Evolutionary conservation across 2,329 filamentous ascomycete species (phyloP).

Genomic region (Ophiostoma fasciatum): DNA sequence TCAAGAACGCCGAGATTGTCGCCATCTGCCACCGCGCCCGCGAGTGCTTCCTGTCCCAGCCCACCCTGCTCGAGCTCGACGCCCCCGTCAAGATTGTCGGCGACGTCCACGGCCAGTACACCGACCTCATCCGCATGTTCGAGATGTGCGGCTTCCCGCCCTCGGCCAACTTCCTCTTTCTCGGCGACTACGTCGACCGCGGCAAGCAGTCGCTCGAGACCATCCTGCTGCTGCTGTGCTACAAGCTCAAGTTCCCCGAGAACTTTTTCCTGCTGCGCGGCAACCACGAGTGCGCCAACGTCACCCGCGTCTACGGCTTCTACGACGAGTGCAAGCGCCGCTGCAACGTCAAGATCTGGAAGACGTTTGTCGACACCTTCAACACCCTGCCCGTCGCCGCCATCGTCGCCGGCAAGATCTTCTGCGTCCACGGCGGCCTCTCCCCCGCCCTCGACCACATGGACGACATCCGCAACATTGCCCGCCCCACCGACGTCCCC

Average conservation of each 20-base stretch:
- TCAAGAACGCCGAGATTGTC: constrained; percentile 95
- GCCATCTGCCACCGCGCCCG: constrained; percentile 82
- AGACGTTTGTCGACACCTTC: constrained; percentile 93
- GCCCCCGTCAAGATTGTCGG: constrained; percentile 97
- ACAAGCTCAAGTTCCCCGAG: constrained; percentile 93
- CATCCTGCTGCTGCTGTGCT: constrained; percentile 81
- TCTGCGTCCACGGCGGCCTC: constrained; percentile 89
- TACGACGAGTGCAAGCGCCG: constrained; percentile 96
- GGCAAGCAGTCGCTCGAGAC: constrained; percentile 95
- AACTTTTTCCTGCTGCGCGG: constrained; percentile 93
- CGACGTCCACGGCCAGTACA: constrained; percentile 93
- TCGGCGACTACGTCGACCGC: constrained; percentile 92
- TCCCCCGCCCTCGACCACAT: constrained; percentile 88
- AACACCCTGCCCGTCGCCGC: constrained; percentile 89
- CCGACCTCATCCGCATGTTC: constrained; percentile 89
- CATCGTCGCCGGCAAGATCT: constrained; percentile 96
- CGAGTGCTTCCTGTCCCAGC: constrained; percentile 82
- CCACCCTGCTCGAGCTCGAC: constrained; percentile 78
- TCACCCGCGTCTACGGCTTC: constrained; percentile 91
- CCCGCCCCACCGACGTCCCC: constrained; percentile 87
- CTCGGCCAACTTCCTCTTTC: constrained; percentile 79
- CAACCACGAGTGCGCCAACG: constrained; percentile 94
- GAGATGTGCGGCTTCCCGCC: constrained; percentile 98
- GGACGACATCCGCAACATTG: constrained; percentile 96
- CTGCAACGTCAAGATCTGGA: constrained; percentile 96